phyloP scores from a whole-genome alignment of 768 basidiomycete genomes.

The Hygrophoropsis aurantiaca region DNA sequence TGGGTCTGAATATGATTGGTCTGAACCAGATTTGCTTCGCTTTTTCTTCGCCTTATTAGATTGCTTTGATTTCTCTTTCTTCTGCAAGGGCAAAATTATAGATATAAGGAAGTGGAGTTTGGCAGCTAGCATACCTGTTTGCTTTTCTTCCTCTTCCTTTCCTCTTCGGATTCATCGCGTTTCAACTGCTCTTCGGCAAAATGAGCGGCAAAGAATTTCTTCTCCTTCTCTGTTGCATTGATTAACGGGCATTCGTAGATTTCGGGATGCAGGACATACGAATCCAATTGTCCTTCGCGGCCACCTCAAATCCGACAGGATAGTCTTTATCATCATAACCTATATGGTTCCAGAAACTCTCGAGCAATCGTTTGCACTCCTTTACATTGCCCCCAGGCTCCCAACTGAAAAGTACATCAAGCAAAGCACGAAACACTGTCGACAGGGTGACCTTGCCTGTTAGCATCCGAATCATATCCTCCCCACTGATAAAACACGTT shows the following conservation, averaged over 20 bases:
- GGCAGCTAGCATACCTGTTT: slow-evolving; percentile 12
- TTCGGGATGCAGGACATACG: slow-evolving; percentile 32
- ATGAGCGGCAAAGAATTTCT: slow-evolving; percentile 32
- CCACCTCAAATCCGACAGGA: slow-evolving; percentile 40
- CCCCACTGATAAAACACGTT: slow-evolving; percentile 54
- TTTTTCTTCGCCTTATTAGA: slow-evolving; percentile 6
- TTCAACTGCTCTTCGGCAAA: slow-evolving; percentile 18
- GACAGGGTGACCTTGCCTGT: slow-evolving; percentile 44
- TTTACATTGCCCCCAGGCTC: slow-evolving; percentile 62
- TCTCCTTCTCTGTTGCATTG: slow-evolving; percentile 35
- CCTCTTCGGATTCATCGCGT: slow-evolving; percentile 15
- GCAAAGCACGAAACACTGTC: background rate
- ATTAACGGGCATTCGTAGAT: slow-evolving; percentile 1
- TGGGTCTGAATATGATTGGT: slow-evolving; percentile 10
- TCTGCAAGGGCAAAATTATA: slow-evolving; percentile 7
- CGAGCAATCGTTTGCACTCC: slow-evolving; percentile 55
- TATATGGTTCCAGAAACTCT: slow-evolving; percentile 64
- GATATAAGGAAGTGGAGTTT: background rate
- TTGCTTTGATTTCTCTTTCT: slow-evolving; percentile 12
- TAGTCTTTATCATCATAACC: slow-evolving; percentile 61
- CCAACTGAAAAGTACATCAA: slow-evolving; percentile 50
- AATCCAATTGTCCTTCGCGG: slow-evolving; percentile 57
- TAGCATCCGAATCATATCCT: slow-evolving; percentile 53
- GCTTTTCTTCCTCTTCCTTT: slow-evolving; percentile 14
- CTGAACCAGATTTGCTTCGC: slow-evolving; percentile 1